Evolutionary conservation across 164 flowering plant species (phyloP).

Genomic region (Macadamia integrifolia): DNA sequence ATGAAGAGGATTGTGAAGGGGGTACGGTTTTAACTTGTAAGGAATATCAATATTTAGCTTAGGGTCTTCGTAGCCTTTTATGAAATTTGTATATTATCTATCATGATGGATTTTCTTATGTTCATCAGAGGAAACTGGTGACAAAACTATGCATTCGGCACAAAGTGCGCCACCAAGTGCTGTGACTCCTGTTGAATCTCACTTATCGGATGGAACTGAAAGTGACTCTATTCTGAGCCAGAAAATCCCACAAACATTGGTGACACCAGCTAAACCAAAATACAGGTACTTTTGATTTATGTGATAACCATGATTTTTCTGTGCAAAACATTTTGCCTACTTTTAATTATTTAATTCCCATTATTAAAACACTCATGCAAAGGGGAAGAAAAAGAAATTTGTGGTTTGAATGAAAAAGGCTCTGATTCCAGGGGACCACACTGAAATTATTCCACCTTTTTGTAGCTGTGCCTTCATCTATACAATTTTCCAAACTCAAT

Average conservation of each 20-base stretch:
- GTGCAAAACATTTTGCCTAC: not conserved
- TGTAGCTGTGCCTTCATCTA: not conserved
- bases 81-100: not conserved
- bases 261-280: constrained; percentile 42
- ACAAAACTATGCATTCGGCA: constrained; percentile 13
- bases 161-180: constrained; percentile 10
- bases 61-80: not conserved
- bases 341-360: too few relatives aligned
- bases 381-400: too few relatives aligned
- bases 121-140: constrained; percentile 54
- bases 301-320: not conserved
- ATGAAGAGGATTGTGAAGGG: not conserved
- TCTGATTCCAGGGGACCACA: not conserved
- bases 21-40: not conserved
- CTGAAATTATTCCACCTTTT: not conserved
- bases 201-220: constrained; percentile 11
- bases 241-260: constrained; percentile 12
- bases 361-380: too few relatives aligned
- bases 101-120: constrained; percentile 4
- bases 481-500: too few relatives aligned
- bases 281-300: constrained; percentile 42
- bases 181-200: constrained; percentile 12
- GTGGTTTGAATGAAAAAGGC: not conserved
- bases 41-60: not conserved
- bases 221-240: constrained; percentile 22